These are phyloP conservation scores for Holtermanniella nyarrowii DNA, from an alignment of 768 basidiomycete species.

Conservation along the genomic window DNA sequence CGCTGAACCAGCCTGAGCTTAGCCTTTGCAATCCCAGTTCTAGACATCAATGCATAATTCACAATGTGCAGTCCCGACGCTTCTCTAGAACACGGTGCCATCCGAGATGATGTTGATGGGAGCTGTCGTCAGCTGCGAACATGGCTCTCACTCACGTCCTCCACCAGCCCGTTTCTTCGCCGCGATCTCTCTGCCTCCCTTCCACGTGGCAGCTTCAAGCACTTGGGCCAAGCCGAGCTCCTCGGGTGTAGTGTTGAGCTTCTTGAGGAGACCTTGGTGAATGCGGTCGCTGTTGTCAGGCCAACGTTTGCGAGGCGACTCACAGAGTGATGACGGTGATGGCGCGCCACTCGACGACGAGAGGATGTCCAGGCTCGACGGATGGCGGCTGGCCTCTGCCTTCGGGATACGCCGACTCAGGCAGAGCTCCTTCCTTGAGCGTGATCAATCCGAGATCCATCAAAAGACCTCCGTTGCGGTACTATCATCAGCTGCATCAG, in stretches of 20 bases:
- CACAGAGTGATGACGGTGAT: conserved; percentile 89
- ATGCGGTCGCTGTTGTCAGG: conserved; percentile 58
- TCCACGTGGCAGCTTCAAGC: conserved; percentile 92
- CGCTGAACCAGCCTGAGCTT: too few species aligned
- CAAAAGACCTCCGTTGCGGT: conserved; percentile 85
- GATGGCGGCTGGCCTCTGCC: conserved; percentile 44
- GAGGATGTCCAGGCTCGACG: conserved; percentile 62
- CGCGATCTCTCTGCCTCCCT: conserved; percentile 87
- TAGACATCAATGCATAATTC: too few species aligned
- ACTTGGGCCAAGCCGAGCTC: conserved; percentile 73
- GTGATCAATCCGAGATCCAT: conserved; percentile 71
- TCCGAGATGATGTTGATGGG: neutral
- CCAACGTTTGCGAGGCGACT: conserved; percentile 31
- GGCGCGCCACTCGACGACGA: conserved; percentile 91
- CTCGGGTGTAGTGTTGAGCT: conserved; percentile 48
- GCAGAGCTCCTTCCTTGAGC: conserved; percentile 53
- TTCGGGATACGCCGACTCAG: conserved; percentile 29
- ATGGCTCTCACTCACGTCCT: conserved; percentile 38
- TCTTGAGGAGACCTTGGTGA: conserved; percentile 56
- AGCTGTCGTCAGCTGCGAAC: neutral
- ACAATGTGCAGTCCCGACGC: too few species aligned
- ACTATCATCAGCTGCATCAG: conserved; percentile 39
- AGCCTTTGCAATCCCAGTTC: too few species aligned
- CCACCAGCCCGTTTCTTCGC: conserved; percentile 67
- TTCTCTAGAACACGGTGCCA: neutral